Base-by-base conservation (phyloP, 495 filamentous ascomycete genomes). In the Penicillium bovifimosum region DNA sequence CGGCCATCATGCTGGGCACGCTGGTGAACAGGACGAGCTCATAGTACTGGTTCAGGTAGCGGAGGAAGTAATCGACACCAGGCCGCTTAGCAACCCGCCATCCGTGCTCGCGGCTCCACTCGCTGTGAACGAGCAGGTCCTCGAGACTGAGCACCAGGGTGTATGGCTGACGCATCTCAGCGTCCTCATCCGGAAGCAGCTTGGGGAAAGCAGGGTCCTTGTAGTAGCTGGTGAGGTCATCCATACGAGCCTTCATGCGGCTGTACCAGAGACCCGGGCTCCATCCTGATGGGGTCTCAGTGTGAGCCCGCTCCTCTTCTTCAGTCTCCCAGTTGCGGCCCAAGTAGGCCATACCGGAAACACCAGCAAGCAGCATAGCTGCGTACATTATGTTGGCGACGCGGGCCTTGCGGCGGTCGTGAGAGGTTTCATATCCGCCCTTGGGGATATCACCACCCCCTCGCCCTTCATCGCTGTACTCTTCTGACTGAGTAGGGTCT, bases 21-120 rank as follows among this genome's bases (percentile, higher is more conserved):
- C 78, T 89, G 26, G 95, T 96, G 75, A 96, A 98, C 40, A 98
- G 80, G 33, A 96, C 95, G 18, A 98, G 77, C 67, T 98, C 93
- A 69, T 96, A 98, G 76, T 97, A 96, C 66, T 96, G 90, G 70
- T 86, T 90, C 34, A 98, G 78, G 65, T 98, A 98, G 62, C 87
- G 88, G 47, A 98, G 69, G 75, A 98, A 97, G 76, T 98, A 98
- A 73, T 98, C 93, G 40, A 96, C 79, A 35, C 93, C 93, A 26
- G 93, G 93, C 31, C 93, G 83, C 74, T 98, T 98, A 36, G 93
- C 93, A 58, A 92, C 81, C 51, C 92, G 83, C 92, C 93, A 98
- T 26, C 93, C 93, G 60, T 96, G 87, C 59, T 97, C 86, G 44
- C 91, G 81, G 17, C 82, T 82, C 93, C 93, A 98, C 60, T 95